Conservation (phyloP, 225 moss, liverwort and hornwort genomes). For the Marchantia polymorpha region DNA sequence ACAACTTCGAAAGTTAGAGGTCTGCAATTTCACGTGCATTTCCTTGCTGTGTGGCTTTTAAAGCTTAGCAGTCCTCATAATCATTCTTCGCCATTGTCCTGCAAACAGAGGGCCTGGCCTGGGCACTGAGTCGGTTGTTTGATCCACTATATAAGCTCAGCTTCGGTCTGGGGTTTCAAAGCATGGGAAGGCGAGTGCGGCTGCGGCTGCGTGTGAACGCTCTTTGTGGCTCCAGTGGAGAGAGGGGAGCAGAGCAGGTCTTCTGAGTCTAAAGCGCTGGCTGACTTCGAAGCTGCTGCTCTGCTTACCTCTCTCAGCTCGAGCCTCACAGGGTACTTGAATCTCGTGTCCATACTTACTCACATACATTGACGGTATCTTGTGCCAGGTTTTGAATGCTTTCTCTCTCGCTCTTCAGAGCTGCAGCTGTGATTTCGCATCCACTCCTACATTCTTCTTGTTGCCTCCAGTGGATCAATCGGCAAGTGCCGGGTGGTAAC, state of each 20-base stretch:
- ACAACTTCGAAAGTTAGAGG: neutral
- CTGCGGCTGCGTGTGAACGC: neutral
- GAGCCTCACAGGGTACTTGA: neutral
- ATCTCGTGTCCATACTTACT: too few relatives aligned
- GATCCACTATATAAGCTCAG: too few relatives aligned
- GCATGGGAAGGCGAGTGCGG: neutral
- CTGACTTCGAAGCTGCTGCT: neutral
- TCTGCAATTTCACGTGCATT: neutral
- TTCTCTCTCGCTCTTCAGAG: too few relatives aligned
- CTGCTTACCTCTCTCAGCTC: slow-evolving; percentile 20
- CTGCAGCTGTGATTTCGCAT: too few relatives aligned
- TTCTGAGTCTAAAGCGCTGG: neutral
- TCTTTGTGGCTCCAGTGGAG: slow-evolving; percentile 18
- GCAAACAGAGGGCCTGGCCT: neutral
- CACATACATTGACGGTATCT: neutral
- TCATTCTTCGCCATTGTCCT: neutral
- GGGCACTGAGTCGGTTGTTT: neutral
- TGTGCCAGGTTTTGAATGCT: too few relatives aligned
- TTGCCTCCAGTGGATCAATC: too few relatives aligned
- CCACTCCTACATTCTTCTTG: too few relatives aligned
- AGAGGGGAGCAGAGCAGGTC: slow-evolving; percentile 23
- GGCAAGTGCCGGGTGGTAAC: too few relatives aligned
- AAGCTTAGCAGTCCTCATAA: neutral
- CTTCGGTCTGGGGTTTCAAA: neutral
- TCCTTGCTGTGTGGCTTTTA: neutral